Evolutionary conservation across 768 basidiomycete species (phyloP).

Genomic region (Russula griseocarnosa): DNA sequence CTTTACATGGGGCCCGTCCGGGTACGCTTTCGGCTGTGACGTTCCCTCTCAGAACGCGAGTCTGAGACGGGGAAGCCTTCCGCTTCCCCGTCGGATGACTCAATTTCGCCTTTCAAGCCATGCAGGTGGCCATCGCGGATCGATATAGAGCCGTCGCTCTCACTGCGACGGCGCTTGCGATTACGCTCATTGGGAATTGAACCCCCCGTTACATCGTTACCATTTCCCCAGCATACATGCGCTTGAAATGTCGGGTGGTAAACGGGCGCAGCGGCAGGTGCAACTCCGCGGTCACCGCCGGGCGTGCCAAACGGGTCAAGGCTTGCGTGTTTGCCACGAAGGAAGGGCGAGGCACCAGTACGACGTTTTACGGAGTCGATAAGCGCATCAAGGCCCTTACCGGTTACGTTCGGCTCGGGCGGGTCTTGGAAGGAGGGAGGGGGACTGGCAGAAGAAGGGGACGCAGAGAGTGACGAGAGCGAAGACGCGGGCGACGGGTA

Average conservation of each 20-base stretch:
- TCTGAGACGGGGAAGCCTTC: slow-evolving; percentile 26
- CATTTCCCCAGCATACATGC: slow-evolving; percentile 31
- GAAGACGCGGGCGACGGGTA: slow-evolving; percentile 28
- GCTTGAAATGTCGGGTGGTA: slow-evolving; percentile 34
- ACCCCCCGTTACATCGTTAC: slow-evolving; percentile 9
- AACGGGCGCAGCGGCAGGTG: slow-evolving; percentile 29
- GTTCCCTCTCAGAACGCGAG: slow-evolving; percentile 25
- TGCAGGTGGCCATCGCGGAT: slow-evolving; percentile 13
- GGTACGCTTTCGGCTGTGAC: slow-evolving; percentile 22
- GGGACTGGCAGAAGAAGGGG: slow-evolving; percentile 19
- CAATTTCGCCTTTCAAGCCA: slow-evolving; percentile 12
- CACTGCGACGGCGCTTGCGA: slow-evolving; percentile 20
- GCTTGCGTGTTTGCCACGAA: slow-evolving; percentile 49
- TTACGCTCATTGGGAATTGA: slow-evolving; percentile 14
- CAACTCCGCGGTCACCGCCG: slow-evolving; percentile 36
- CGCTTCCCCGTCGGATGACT: slow-evolving; percentile 21
- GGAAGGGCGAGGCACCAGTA: slow-evolving; percentile 46
- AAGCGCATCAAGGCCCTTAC: slow-evolving; percentile 48
- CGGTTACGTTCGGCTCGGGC: slow-evolving; percentile 43
- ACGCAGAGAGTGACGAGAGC: slow-evolving; percentile 24
- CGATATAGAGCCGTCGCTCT: slow-evolving; percentile 11
- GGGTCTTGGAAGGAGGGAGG: slow-evolving; percentile 34
- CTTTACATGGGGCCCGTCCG: slow-evolving; percentile 23
- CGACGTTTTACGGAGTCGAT: slow-evolving; percentile 49
- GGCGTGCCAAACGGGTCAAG: slow-evolving; percentile 48